Evolutionary conservation across 192 early-diverging fungal genomes (phyloP).

Genomic region (Umbelopsis vinacea): DNA sequence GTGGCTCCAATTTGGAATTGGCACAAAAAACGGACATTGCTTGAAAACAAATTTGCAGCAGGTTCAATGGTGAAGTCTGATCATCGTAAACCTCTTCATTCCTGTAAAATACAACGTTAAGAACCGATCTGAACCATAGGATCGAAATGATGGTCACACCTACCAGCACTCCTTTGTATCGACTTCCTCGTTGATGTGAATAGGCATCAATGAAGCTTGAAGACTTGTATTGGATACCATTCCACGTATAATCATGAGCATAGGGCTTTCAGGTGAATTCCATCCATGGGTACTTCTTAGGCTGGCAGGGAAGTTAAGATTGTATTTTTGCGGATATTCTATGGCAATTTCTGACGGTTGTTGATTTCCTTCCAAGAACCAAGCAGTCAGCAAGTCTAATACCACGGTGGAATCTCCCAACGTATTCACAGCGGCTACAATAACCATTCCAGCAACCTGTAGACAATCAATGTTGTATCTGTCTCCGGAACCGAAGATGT

Average conservation of each 20-base stretch:
- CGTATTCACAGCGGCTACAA: conserved; percentile 39
- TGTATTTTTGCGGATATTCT: not conserved
- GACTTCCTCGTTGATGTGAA: not conserved
- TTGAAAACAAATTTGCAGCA: conserved; percentile 67
- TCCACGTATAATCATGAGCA: conserved; percentile 52
- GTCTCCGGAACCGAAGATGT: conserved; percentile 21
- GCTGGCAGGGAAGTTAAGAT: conserved; percentile 2
- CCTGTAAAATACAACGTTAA: not conserved
- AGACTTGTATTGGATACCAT: conserved; percentile 50
- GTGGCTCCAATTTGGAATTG: conserved; percentile 63
- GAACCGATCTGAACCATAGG: not conserved
- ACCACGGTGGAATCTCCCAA: conserved; percentile 17
- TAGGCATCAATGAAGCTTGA: conserved; percentile 38
- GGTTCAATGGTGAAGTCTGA: not conserved
- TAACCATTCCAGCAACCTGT: conserved; percentile 46
- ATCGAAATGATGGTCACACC: not conserved
- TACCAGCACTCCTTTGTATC: not conserved
- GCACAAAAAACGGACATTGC: conserved; percentile 66
- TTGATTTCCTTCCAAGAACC: conserved; percentile 33
- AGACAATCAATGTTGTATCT: conserved; percentile 42
- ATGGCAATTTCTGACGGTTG: not conserved
- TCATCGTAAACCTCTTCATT: not conserved
- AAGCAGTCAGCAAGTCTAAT: conserved; percentile 22
- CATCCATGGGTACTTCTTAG: conserved; percentile 29
- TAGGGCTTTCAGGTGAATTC: conserved; percentile 31